Percentiles rank a stretch among this genome's conserved stretches.
These are phyloP conservation scores for Trichoderma afroharzianum DNA, from an alignment of 2,329 filamentous ascomycete species.

Conservation along the genomic window DNA sequence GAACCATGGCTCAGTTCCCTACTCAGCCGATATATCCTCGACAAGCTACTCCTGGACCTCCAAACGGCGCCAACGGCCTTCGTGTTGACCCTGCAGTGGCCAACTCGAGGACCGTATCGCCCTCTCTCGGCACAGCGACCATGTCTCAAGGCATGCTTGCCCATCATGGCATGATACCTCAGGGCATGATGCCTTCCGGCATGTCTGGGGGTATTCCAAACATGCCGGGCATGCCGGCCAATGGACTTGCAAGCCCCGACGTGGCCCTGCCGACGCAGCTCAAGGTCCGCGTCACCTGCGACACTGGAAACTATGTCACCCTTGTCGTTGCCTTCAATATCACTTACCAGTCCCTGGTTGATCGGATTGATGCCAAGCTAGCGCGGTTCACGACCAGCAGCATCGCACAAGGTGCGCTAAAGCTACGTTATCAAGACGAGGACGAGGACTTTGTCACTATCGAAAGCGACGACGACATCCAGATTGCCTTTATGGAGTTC, in stretches of 20 bases:
- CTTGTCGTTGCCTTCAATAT: slow-evolving; percentile 97
- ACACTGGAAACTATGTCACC: slow-evolving; percentile 80
- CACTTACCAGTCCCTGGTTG: slow-evolving; percentile 86
- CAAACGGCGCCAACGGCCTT: slow-evolving; percentile 31
- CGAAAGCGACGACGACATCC: slow-evolving; percentile 92
- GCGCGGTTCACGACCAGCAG: slow-evolving; percentile 80
- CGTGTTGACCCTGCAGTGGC: slow-evolving; percentile 38
- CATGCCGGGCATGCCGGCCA: slow-evolving; percentile 19
- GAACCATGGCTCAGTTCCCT: slow-evolving; percentile 55
- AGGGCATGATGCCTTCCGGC: neutral
- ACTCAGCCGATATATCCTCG: slow-evolving; percentile 51
- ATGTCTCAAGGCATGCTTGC: slow-evolving; percentile 19
- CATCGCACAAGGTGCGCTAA: slow-evolving; percentile 76
- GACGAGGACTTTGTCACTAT: slow-evolving; percentile 93
- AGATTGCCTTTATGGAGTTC: slow-evolving; percentile 94
- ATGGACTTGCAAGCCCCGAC: slow-evolving; percentile 44
- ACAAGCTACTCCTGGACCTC: slow-evolving; percentile 41
- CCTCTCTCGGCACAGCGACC: slow-evolving; percentile 39
- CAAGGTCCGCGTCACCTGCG: slow-evolving; percentile 93
- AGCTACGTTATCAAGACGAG: slow-evolving; percentile 85
- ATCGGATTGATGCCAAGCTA: slow-evolving; percentile 94
- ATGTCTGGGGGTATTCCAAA: slow-evolving; percentile 15
- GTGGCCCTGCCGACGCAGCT: slow-evolving; percentile 66
- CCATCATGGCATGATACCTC: slow-evolving; percentile 5
- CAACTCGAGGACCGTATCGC: slow-evolving; percentile 45